Conservation (phyloP, 2,329 filamentous ascomycete species). For the Ophiostoma montium region DNA sequence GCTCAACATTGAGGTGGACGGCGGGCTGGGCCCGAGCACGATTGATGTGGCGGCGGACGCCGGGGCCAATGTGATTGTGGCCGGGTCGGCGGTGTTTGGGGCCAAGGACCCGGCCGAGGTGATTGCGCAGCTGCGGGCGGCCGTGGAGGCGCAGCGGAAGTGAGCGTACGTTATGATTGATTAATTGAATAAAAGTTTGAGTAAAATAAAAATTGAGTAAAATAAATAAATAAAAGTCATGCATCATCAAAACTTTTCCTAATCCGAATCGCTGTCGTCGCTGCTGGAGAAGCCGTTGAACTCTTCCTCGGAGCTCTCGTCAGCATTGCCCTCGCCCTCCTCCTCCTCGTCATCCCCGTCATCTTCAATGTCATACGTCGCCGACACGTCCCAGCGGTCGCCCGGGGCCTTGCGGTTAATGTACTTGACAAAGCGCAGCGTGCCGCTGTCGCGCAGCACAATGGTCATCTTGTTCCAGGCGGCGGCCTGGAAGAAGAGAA, state of each 20-base stretch:
- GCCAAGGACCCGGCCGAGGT: constrained; percentile 79
- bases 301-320: constrained; percentile 38
- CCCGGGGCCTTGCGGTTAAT: constrained; percentile 70
- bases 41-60: constrained; percentile 91
- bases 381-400: constrained; percentile 85
- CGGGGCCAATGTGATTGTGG: constrained; percentile 95
- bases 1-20: constrained; percentile 90
- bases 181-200: neutral
- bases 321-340: constrained; percentile 21
- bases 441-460: constrained; percentile 74
- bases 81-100: constrained; percentile 89
- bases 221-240: neutral
- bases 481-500: constrained; percentile 47
- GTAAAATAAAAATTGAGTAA: neutral
- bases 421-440: constrained; percentile 92
- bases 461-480: constrained; percentile 86
- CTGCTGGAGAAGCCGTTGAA: constrained; percentile 42
- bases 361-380: constrained; percentile 57
- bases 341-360: constrained; percentile 29
- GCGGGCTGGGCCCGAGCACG: constrained; percentile 73
- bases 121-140: constrained; percentile 64
- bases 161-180: constrained; percentile 11
- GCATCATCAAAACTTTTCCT: constrained; percentile 1
- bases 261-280: constrained; percentile 24
- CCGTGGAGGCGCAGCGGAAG: constrained; percentile 50